phyloP scores from a whole-genome alignment of 2,329 filamentous ascomycete genomes.

The Nannizziopsis barbatae region DNA sequence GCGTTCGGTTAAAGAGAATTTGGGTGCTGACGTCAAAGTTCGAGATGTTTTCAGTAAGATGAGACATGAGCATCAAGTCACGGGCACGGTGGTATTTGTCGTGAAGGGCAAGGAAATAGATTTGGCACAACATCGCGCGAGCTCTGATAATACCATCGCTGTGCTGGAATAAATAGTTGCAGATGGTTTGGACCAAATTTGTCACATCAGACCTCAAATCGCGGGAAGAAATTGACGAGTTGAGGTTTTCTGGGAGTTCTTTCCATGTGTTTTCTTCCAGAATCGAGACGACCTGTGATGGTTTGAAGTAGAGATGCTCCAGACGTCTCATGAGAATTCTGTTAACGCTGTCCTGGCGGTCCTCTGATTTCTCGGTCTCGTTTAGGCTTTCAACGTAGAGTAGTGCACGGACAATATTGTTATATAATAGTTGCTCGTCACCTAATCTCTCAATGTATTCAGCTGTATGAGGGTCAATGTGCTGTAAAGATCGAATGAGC shows the following conservation, averaged over 20 bases:
- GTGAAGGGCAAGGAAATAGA: conserved; percentile 95
- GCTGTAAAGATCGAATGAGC: conserved; percentile 90
- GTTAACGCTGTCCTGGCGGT: conserved; percentile 79
- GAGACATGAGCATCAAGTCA: conserved; percentile 99
- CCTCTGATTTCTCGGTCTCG: conserved; percentile 52
- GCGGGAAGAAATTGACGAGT: conserved; percentile 73
- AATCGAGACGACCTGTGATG: conserved; percentile 80
- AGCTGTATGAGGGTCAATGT: conserved; percentile 94
- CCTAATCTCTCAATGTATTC: conserved; percentile 94
- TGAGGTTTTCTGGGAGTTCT: conserved; percentile 54
- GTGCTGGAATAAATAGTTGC: conserved; percentile 87
- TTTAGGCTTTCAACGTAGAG: conserved; percentile 78
- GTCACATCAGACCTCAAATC: conserved; percentile 55
- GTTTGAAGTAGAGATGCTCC: conserved; percentile 99
- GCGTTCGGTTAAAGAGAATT: conserved; percentile 95
- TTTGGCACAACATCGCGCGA: conserved; percentile 94
- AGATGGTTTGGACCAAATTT: conserved; percentile 68
- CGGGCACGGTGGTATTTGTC: conserved; percentile 96
- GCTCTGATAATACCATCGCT: conserved; percentile 94
- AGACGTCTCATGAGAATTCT: conserved; percentile 84
- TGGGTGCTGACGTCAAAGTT: conserved; percentile 96
- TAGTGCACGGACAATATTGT: conserved; percentile 75
- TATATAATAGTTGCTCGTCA: conserved; percentile 84
- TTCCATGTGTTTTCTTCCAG: conserved; percentile 94
- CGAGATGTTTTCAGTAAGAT: conserved; percentile 91